These are phyloP conservation scores for Aureobasidium sp. DNA, from an alignment of 2,329 filamentous ascomycete species.

Conservation along the genomic window DNA sequence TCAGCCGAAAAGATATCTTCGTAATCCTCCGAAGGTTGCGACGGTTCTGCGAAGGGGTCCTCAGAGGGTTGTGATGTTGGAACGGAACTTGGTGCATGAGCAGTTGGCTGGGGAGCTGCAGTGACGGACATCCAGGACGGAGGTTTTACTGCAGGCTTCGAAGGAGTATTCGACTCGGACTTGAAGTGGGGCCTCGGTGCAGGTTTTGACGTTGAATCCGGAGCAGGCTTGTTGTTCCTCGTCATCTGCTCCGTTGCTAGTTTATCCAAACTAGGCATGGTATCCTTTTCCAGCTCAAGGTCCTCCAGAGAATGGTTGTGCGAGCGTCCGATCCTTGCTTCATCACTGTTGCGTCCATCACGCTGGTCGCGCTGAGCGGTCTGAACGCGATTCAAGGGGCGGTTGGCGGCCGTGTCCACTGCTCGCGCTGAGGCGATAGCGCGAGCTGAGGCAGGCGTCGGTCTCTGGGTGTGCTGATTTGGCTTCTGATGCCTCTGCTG, in stretches of 20 bases:
- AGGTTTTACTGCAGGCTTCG: neutral
- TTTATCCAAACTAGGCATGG: neutral
- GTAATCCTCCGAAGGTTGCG: neutral
- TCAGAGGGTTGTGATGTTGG: neutral
- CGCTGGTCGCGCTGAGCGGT: neutral
- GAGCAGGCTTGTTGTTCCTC: neutral
- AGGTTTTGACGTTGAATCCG: neutral
- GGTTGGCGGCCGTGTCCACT: neutral
- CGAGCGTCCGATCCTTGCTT: neutral
- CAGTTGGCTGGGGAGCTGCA: neutral
- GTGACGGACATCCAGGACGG: neutral
- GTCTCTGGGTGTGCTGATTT: neutral
- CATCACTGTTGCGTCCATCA: neutral
- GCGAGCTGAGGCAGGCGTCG: neutral
- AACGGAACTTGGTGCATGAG: neutral
- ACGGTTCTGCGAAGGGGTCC: neutral
- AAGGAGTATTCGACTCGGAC: neutral
- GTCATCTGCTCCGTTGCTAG: neutral
- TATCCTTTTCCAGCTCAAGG: neutral
- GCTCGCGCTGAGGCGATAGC: neutral
- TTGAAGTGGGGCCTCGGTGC: neutral
- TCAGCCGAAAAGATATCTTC: neutral
- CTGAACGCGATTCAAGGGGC: constrained; percentile 7
- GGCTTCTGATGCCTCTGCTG: neutral
- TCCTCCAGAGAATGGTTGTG: neutral